Evolutionary conservation across 2,329 filamentous ascomycete genomes (phyloP), one percentile per base, ranked within the genome.

Genomic region (Diaporthe sp.): DNA sequence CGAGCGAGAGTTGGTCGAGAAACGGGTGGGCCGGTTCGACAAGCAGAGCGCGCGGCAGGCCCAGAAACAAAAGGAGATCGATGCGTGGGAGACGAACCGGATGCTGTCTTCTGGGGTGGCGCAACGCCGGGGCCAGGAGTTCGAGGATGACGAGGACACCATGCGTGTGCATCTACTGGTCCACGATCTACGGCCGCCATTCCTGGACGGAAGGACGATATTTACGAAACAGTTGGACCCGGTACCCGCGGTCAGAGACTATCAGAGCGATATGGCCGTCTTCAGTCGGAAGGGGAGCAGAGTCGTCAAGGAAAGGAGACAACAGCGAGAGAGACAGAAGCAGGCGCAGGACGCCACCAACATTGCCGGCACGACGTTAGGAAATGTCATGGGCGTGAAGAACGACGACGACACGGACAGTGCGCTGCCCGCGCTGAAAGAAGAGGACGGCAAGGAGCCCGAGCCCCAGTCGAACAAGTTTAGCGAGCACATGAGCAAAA

Each of bases 181-280:
- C 1, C 97, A 99, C 84, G 96, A 99, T 81, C 88, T 99, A 51
- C 94, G 95, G 78, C 97, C 97, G 13, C 97, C 97, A 0, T 99
- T 99, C 81, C 86, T 99, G 65, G 96, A 99, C 85, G 97, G 97
- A 34, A 92, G 95, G 80, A 98, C 94, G 28, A 94, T 99, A 75
- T 99, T 99, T 83, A 99, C 97, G 4, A 98, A 98, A 84, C 97
- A 99, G 84, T 84, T 98, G 31, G 97, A 99, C 76, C 97, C 97
- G 0, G 94, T 99, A 1, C 95, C 96, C 0, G 97, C 97, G 0
- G 94, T 99, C 19, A 91, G 94, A 71, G 97, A 99, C 83, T 93
- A 94, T 37, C 96, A 98, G 84, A 99, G 97, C 82, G 97, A 99
- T 82, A 98, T 99, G 97, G 97, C 97, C 1, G 96, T 99, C 1